Base-by-base conservation (phyloP, 1,139 yeast genomes). In the Insectozyma bohioensis region DNA sequence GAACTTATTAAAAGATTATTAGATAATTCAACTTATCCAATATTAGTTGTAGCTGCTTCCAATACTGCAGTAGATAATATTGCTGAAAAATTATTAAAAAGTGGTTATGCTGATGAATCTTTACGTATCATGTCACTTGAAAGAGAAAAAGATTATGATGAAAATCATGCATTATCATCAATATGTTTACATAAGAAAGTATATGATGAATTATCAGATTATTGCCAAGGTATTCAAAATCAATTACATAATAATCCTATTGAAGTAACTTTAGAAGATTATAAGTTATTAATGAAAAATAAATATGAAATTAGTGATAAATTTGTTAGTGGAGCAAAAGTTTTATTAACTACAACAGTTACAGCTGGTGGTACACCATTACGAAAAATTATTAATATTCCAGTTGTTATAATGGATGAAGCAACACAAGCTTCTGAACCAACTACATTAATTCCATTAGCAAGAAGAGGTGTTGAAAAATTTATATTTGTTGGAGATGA, bases 401-500 rank as follows among this genome's bases (percentile, higher is more conserved):
- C 87, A 0, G 85, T 79, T 6, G 82, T 81, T 5, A 78, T 80
- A 21, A 77, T 79, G 81, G 75, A 56, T 37, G 67, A 62, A 42
- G 72, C 84, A 6, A 80, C 85, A 0, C 85, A 81, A 50, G 78
- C 87, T 0, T 77, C 85, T 0, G 88, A 81, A 44, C 82, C 86
- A 8, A 67, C 79, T 2, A 78, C 86, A 0, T 63, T 81, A 42
- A 82, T 81, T 38, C 87, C 88, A 10, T 60, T 81, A 37, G 77
- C 85, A 4, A 72, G 80, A 63, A 75, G 79, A 6, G 84, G 84
- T 8, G 80, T 80, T 31, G 74, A 74, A 34, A 79, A 75, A 42
- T 77, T 81, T 51, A 78, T 81, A 2, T 77, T 81, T 52, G 88
- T 81, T 28, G 90, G 88, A 40, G 88, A 81, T 56, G 85, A 81